Conservation (phyloP, 768 basidiomycete genomes). For the Lactarius evosmus region DNA sequence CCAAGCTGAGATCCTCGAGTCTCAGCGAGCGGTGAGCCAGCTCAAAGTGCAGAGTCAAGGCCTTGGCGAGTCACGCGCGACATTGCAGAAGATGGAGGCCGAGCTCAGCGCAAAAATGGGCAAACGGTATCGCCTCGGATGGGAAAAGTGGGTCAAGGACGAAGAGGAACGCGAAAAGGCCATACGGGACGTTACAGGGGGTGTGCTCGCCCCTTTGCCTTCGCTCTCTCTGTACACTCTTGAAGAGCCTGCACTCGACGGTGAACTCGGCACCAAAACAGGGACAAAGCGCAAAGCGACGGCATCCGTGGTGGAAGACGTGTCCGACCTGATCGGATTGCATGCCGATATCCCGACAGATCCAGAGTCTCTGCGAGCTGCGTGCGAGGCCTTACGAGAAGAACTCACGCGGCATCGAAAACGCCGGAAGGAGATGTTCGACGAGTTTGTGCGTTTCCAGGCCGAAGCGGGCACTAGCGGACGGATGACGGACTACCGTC, state of each 20-base stretch:
- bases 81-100: constrained; percentile 58
- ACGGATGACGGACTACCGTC: constrained; percentile 83
- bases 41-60: constrained; percentile 67
- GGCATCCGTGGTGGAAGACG: constrained; percentile 49
- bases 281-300: constrained; percentile 45
- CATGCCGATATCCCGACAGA: constrained; percentile 57
- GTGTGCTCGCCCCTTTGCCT: constrained; percentile 47
- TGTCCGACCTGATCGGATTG: constrained; percentile 59
- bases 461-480: constrained; percentile 89
- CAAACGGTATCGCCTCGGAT: constrained; percentile 76
- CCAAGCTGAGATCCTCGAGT: constrained; percentile 86
- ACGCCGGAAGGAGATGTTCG: constrained; percentile 69
- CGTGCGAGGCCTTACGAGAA: constrained; percentile 59
- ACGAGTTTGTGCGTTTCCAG: constrained; percentile 74
- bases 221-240: constrained; percentile 38
- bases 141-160: constrained; percentile 89
- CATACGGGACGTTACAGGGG: constrained; percentile 61
- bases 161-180: constrained; percentile 75
- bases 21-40: constrained; percentile 69
- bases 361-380: constrained; percentile 48
- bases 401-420: constrained; percentile 65
- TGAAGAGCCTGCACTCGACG: constrained; percentile 31
- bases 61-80: constrained; percentile 55
- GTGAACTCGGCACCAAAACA: constrained; percentile 6
- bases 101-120: constrained; percentile 76